Conservation (phyloP, 257 asterid genomes). For the Leonotis leonurus region DNA sequence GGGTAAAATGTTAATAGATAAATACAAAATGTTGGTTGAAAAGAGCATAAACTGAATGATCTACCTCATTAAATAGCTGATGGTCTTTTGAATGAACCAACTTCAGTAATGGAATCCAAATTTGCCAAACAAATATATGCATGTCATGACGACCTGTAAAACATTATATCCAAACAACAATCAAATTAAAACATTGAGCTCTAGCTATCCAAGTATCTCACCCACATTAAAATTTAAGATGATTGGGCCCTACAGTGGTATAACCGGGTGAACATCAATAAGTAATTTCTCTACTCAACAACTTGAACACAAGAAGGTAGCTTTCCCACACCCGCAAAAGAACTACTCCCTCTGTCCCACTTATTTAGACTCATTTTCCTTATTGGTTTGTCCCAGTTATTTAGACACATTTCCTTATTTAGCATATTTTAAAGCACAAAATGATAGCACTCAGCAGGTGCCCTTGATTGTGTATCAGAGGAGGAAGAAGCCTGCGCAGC, state of each 20-base stretch:
- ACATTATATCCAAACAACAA: constrained; percentile 15
- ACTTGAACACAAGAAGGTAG: not conserved
- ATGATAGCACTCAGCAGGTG: too few relatives aligned
- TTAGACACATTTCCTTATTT: too few relatives aligned
- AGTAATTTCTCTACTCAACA: constrained; percentile 2
- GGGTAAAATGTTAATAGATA: not conserved
- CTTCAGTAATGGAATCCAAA: constrained; percentile 57
- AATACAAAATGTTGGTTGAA: constrained; percentile 2
- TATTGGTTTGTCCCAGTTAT: too few relatives aligned
- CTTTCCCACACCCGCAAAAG: not conserved
- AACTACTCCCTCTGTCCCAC: too few relatives aligned
- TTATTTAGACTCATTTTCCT: too few relatives aligned
- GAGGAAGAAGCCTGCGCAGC: too few relatives aligned
- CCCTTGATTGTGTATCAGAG: too few relatives aligned
- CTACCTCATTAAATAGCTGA: constrained; percentile 67
- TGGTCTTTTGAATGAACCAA: constrained; percentile 39
- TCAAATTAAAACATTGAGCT: constrained; percentile 19
- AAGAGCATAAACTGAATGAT: constrained; percentile 5
- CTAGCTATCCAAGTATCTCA: not conserved
- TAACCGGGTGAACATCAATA: too few relatives aligned
- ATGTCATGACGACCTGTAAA: constrained; percentile 47
- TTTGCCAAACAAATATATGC: constrained; percentile 52
- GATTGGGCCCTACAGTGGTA: too few relatives aligned
- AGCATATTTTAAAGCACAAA: too few relatives aligned
- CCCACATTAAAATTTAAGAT: not conserved